Conservation (phyloP, 2,329 filamentous ascomycete species). For the Ampelomyces quisqualis region DNA sequence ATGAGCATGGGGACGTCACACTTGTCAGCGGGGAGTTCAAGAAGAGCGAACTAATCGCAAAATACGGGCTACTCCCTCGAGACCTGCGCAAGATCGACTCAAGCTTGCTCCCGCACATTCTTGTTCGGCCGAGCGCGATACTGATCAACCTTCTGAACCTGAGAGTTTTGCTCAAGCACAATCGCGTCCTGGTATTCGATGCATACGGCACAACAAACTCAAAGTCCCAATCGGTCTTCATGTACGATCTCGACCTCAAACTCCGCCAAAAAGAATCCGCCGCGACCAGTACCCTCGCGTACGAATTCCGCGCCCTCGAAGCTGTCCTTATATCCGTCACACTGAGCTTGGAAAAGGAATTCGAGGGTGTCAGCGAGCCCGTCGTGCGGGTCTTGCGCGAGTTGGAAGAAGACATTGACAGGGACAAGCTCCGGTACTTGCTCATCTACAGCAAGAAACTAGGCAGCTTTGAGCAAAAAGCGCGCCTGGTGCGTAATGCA, state of each 20-base stretch:
- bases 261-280: conserved; percentile 73
- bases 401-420: conserved; percentile 93
- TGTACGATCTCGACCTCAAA: conserved; percentile 95
- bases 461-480: conserved; percentile 96
- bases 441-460: conserved; percentile 94
- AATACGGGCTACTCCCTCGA: conserved; percentile 90
- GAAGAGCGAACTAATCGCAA: conserved; percentile 95
- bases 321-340: conserved; percentile 94
- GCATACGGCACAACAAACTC: conserved; percentile 93
- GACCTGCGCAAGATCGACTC: conserved; percentile 98
- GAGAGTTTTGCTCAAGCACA: conserved; percentile 90
- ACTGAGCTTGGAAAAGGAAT: conserved; percentile 86
- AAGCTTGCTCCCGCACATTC: conserved; percentile 89
- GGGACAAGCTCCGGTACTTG: conserved; percentile 86
- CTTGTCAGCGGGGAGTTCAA: conserved; percentile 94
- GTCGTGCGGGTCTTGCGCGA: conserved; percentile 86
- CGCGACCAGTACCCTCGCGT: conserved; percentile 64
- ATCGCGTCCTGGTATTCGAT: conserved; percentile 93
- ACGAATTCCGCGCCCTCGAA: conserved; percentile 95
- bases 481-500: conserved; percentile 86
- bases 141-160: conserved; percentile 95
- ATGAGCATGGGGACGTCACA: conserved; percentile 87
- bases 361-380: conserved; percentile 88
- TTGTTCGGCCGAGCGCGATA: conserved; percentile 89
- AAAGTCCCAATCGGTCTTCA: conserved; percentile 93